Conservation (phyloP, 2,329 filamentous ascomycete species). For the Sporothrix pallida region DNA sequence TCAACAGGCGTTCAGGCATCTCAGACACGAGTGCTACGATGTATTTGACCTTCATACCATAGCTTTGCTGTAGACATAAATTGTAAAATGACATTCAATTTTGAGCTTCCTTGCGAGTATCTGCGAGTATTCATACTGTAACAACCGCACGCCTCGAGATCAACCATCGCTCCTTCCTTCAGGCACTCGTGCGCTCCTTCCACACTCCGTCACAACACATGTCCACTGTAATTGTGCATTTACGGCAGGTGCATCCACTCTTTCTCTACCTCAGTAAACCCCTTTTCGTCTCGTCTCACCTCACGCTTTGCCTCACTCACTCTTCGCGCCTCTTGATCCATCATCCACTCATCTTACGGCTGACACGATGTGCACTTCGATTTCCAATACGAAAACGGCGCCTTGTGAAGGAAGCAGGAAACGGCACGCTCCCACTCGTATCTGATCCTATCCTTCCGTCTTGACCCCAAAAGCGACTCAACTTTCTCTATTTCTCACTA, state of each 20-base stretch:
- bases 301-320: constrained; percentile 4
- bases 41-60: background rate
- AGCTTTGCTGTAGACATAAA: background rate
- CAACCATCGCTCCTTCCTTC: constrained; percentile 8
- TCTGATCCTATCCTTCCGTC: background rate
- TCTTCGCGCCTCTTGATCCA: background rate
- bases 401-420: background rate
- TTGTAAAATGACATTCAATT: background rate
- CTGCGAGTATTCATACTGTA: no score
- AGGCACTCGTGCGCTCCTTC: constrained; percentile 13
- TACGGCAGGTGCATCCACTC: constrained; percentile 12
- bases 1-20: constrained; percentile 14
- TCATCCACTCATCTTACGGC: constrained; percentile 13
- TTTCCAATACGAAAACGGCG: background rate
- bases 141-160: background rate
- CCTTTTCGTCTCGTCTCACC: constrained; percentile 4
- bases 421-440: background rate
- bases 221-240: background rate
- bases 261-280: background rate
- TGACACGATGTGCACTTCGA: background rate
- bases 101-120: no score
- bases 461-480: no score
- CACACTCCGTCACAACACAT: background rate
- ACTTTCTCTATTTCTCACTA: no score
- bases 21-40: background rate